Percentiles rank a stretch among this genome's conserved stretches.
Evolutionary conservation across 2,329 filamentous ascomycete genomes (phyloP).

Genomic region (Ceratocystis destructans): DNA sequence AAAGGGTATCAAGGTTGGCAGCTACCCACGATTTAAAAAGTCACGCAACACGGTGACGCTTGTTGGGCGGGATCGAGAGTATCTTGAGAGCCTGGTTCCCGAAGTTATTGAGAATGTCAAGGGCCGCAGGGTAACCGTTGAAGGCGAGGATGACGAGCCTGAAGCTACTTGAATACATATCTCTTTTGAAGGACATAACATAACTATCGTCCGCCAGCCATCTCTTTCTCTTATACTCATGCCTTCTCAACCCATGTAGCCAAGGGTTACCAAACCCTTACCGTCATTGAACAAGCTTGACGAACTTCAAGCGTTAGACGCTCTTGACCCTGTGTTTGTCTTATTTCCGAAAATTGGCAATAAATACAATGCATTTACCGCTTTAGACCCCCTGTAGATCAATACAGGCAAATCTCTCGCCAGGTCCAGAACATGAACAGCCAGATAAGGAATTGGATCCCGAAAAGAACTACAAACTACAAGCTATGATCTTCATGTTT

Average conservation of each 20-base stretch:
- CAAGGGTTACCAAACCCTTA: no score
- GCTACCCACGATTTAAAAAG: conserved; percentile 87
- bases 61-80: conserved; percentile 61
- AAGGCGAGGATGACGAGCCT: conserved; percentile 54
- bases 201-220: no score
- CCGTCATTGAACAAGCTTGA: background rate
- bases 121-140: conserved; percentile 53
- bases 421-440: background rate
- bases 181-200: no score
- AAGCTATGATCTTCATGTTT: conserved; percentile 3
- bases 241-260: no score
- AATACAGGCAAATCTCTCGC: background rate
- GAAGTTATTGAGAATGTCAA: conserved; percentile 58
- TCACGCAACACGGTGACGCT: conserved; percentile 79
- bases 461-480: background rate
- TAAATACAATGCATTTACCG: background rate
- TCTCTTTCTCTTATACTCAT: no score
- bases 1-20: conserved; percentile 81
- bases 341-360: background rate
- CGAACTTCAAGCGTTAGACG: background rate
- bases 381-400: background rate
- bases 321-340: background rate
- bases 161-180: background rate
- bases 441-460: background rate
- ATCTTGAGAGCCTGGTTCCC: conserved; percentile 58